phyloP scores from a whole-genome alignment of 805 yeast species.

The Starmerella roubikii region DNA sequence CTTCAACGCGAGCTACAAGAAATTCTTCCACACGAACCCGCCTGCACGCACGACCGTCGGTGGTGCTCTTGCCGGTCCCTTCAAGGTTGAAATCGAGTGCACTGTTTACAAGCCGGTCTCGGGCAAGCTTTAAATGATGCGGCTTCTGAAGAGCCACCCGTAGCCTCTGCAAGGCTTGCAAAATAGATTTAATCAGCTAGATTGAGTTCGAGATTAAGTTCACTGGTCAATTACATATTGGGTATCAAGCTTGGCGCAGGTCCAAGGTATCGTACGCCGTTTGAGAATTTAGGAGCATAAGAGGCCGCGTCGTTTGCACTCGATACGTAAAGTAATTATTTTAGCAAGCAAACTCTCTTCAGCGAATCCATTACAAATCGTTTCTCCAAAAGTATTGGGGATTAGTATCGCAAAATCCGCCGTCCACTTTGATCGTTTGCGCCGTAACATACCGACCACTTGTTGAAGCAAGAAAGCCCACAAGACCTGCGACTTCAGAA shows the following conservation, averaged over 20 bases:
- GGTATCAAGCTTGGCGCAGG: too few relatives aligned
- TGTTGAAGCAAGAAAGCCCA: slow-evolving; percentile 9
- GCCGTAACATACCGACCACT: slow-evolving; percentile 14
- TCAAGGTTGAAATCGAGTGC: slow-evolving; percentile 16
- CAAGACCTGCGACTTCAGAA: slow-evolving; percentile 10
- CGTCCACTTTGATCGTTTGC: slow-evolving; percentile 13
- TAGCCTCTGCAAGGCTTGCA: too few relatives aligned
- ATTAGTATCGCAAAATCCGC: slow-evolving; percentile 12
- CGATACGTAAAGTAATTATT: too few relatives aligned
- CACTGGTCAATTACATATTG: too few relatives aligned
- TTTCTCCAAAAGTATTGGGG: slow-evolving; percentile 14
- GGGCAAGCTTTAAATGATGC: too few relatives aligned
- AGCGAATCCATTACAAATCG: not conserved
- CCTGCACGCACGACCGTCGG: slow-evolving; percentile 17
- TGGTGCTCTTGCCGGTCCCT: slow-evolving; percentile 10
- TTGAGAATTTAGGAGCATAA: too few relatives aligned
- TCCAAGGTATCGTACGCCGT: too few relatives aligned
- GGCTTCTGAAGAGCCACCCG: too few relatives aligned
- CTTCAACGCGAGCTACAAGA: slow-evolving; percentile 12
- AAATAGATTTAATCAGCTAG: too few relatives aligned
- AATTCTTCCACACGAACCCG: slow-evolving; percentile 11
- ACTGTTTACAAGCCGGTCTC: slow-evolving; percentile 15
- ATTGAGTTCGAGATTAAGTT: too few relatives aligned
- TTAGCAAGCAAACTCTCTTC: too few relatives aligned
- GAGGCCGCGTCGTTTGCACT: too few relatives aligned